phyloP scores from a whole-genome alignment of 768 basidiomycete genomes.

The Pholiota molesta region DNA sequence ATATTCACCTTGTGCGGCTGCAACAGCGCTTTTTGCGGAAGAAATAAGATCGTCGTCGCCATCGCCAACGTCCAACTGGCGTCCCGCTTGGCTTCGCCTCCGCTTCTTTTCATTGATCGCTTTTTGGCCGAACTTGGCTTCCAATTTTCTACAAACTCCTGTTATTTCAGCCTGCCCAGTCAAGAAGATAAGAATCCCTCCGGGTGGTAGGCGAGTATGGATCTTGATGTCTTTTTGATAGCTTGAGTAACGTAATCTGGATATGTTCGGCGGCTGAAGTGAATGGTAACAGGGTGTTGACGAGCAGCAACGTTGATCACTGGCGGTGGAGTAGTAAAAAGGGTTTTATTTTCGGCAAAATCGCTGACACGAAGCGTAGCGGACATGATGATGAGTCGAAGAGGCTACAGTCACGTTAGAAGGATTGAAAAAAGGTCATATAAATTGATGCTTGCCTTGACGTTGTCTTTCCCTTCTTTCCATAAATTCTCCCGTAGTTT shows the following conservation, averaged over 20 bases:
- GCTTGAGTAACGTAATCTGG: slow-evolving; percentile 91
- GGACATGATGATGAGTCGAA: slow-evolving; percentile 97
- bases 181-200: slow-evolving; percentile 91
- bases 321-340: slow-evolving; percentile 88
- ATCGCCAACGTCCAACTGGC: slow-evolving; percentile 22
- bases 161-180: slow-evolving; percentile 97
- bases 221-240: slow-evolving; percentile 88
- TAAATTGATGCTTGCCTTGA: slow-evolving; percentile 55
- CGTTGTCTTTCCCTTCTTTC: slow-evolving; percentile 71
- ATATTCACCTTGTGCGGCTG: slow-evolving; percentile 51
- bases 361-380: slow-evolving; percentile 94
- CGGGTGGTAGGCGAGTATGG: slow-evolving; percentile 88
- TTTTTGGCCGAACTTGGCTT: slow-evolving; percentile 73
- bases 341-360: slow-evolving; percentile 81
- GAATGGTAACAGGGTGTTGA: slow-evolving; percentile 93
- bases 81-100: slow-evolving; percentile 29
- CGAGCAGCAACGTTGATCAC: slow-evolving; percentile 88
- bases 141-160: slow-evolving; percentile 80
- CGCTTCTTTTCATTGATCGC: slow-evolving; percentile 58
- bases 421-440: background rate
- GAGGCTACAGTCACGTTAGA: slow-evolving; percentile 50
- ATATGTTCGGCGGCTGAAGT: slow-evolving; percentile 86
- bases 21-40: slow-evolving; percentile 29
- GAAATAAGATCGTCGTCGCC: slow-evolving; percentile 28
- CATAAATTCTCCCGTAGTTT: slow-evolving; percentile 90